Evolutionary conservation across 108 stramenopile genomes (phyloP).

Genomic region (Cylindrotheca closterium): DNA sequence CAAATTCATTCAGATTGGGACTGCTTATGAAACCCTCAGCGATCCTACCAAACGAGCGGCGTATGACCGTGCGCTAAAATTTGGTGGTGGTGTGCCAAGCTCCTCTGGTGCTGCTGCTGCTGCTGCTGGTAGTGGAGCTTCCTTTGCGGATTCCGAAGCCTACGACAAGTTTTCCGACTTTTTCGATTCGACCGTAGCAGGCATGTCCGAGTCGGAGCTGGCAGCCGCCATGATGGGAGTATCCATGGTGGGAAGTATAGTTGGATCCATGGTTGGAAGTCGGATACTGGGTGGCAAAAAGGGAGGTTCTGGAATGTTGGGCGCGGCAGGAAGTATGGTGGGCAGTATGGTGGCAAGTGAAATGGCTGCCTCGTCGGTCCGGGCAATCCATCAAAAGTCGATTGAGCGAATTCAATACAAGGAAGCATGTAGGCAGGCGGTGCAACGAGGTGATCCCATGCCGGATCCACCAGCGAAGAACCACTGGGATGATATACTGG

Average conservation of each 20-base stretch:
- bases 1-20: slow-evolving; percentile 75
- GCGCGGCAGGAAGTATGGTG: slow-evolving; percentile 45
- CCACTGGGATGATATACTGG: slow-evolving; percentile 4
- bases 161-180: slow-evolving; percentile 57
- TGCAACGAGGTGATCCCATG: slow-evolving; percentile 50
- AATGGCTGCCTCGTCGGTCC: slow-evolving; percentile 44
- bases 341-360: slow-evolving; percentile 64
- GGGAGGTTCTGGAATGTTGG: slow-evolving; percentile 36
- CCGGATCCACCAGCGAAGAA: slow-evolving; percentile 37
- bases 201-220: slow-evolving; percentile 69
- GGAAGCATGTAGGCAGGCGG: slow-evolving; percentile 42
- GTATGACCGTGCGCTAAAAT: slow-evolving; percentile 60
- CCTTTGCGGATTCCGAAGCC: slow-evolving; percentile 2
- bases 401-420: slow-evolving; percentile 51
- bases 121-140: background rate
- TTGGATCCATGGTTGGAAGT: slow-evolving; percentile 55
- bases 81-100: slow-evolving; percentile 18
- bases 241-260: slow-evolving; percentile 50
- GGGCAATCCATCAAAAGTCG: slow-evolving; percentile 55
- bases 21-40: slow-evolving; percentile 75
- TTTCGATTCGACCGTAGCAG: slow-evolving; percentile 66
- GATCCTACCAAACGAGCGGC: slow-evolving; percentile 48
- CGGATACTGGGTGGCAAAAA: slow-evolving; percentile 18
- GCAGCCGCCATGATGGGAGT: slow-evolving; percentile 58
- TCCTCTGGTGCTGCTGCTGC: background rate